phyloP scores from a whole-genome alignment of 2,329 filamentous ascomycete genomes.

The Botryotinia convoluta region DNA sequence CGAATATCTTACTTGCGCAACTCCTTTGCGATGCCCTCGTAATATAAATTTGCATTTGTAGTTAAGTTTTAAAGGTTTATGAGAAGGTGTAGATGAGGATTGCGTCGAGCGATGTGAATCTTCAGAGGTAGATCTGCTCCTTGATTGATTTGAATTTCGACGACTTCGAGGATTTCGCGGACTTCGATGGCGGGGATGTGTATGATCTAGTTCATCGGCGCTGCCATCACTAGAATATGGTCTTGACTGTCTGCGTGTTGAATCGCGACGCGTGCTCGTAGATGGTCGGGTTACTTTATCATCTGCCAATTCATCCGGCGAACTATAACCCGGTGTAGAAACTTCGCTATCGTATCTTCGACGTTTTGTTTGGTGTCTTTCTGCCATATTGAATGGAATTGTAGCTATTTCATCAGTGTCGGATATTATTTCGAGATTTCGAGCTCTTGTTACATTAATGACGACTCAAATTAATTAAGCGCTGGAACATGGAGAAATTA shows the following conservation, averaged over 20 bases:
- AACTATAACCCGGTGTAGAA: constrained; percentile 45
- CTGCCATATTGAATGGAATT: constrained; percentile 25
- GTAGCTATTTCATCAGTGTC: constrained; percentile 28
- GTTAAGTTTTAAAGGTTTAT: constrained; percentile 35
- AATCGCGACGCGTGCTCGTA: constrained; percentile 30
- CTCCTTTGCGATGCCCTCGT: constrained; percentile 72
- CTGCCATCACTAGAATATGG: constrained; percentile 33
- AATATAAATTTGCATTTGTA: constrained; percentile 64
- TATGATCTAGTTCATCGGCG: constrained; percentile 35
- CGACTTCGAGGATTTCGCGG: constrained; percentile 4
- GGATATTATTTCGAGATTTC: constrained; percentile 27
- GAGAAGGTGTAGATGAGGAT: constrained; percentile 29
- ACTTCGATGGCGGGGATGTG: constrained; percentile 27
- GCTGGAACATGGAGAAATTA: neutral
- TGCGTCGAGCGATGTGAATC: constrained; percentile 32
- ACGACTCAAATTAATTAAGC: constrained; percentile 2
- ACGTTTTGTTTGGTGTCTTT: constrained; percentile 29
- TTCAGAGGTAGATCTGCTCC: constrained; percentile 29
- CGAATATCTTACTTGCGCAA: constrained; percentile 86
- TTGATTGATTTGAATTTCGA: constrained; percentile 15
- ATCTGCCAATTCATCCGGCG: constrained; percentile 45
- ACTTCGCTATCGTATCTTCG: constrained; percentile 41
- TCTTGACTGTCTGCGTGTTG: constrained; percentile 27
- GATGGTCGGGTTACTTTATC: constrained; percentile 39
- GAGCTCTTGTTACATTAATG: constrained; percentile 6